A percentile compares a stretch with the other conserved stretches of the same genome.
Conservation (phyloP, 2,329 filamentous ascomycete genomes). For the Rutstroemia sp. region DNA sequence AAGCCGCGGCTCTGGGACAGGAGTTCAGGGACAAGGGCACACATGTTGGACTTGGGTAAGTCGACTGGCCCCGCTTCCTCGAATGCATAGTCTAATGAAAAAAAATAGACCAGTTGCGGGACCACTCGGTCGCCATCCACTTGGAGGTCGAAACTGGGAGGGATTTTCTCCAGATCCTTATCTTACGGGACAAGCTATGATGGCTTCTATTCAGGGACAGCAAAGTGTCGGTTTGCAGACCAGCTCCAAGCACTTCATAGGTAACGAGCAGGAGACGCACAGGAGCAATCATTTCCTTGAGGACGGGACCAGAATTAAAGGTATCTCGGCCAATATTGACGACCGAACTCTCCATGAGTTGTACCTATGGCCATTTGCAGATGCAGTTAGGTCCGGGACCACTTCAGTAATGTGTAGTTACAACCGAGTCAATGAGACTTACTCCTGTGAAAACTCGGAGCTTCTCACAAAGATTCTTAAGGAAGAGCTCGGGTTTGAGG, state of each 20-base stretch:
- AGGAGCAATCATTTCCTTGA: conserved; percentile 32
- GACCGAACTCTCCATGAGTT: conserved; percentile 46
- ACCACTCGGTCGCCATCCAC: conserved; percentile 57
- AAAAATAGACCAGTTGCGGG: conserved; percentile 41
- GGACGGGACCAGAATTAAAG: conserved; percentile 19
- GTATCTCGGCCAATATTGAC: conserved; percentile 43
- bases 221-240: conserved; percentile 62
- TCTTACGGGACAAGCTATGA: conserved; percentile 19
- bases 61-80: not conserved
- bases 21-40: conserved; percentile 74
- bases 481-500: conserved; percentile 78
- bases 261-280: conserved; percentile 39
- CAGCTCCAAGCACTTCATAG: conserved; percentile 53
- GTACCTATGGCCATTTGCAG: conserved; percentile 4
- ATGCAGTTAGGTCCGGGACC: conserved; percentile 43
- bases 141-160: conserved; percentile 63
- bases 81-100: not conserved
- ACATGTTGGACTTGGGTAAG: conserved; percentile 58
- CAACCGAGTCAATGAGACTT: conserved; percentile 60
- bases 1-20: conserved; percentile 65
- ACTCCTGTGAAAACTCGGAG: conserved; percentile 64
- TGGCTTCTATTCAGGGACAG: conserved; percentile 45
- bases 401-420: conserved; percentile 78
- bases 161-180: conserved; percentile 30
- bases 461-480: conserved; percentile 75